Conservation (phyloP, 164 flowering plant species). For the Dillenia suffruticosa region DNA sequence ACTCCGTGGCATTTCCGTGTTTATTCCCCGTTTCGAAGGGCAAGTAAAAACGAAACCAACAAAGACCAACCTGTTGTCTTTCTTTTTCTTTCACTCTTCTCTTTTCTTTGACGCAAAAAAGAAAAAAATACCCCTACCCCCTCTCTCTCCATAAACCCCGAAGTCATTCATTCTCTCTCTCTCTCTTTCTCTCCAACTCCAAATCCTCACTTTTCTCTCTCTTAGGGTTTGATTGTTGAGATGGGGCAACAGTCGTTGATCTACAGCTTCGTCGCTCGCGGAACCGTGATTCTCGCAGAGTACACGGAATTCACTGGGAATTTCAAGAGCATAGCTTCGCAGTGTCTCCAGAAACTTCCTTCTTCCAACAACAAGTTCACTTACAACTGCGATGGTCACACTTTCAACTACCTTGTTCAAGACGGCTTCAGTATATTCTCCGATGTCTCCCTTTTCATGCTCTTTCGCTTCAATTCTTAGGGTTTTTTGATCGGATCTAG, state of each 20-base stretch:
- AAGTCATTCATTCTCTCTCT: background rate
- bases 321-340: constrained; percentile 57
- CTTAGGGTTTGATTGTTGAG: constrained; percentile 8
- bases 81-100: too few species aligned
- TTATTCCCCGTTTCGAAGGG: too few species aligned
- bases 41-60: too few species aligned
- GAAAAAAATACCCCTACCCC: background rate
- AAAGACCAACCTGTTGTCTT: too few species aligned
- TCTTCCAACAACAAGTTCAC: constrained; percentile 63
- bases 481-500: constrained; percentile 4
- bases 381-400: constrained; percentile 64
- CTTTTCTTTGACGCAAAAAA: too few species aligned
- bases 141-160: background rate
- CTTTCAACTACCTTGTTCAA: constrained; percentile 62
- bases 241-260: constrained; percentile 67
- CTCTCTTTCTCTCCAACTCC: background rate
- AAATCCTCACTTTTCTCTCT: background rate
- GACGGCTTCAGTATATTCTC: constrained; percentile 54
- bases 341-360: constrained; percentile 73
- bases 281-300: constrained; percentile 56
- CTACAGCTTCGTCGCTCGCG: constrained; percentile 63
- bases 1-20: too few species aligned
- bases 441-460: background rate
- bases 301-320: constrained; percentile 64
- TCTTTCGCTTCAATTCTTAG: too few species aligned